Base-by-base conservation (phyloP, 116 monocot species). In the Zostera marina region DNA sequence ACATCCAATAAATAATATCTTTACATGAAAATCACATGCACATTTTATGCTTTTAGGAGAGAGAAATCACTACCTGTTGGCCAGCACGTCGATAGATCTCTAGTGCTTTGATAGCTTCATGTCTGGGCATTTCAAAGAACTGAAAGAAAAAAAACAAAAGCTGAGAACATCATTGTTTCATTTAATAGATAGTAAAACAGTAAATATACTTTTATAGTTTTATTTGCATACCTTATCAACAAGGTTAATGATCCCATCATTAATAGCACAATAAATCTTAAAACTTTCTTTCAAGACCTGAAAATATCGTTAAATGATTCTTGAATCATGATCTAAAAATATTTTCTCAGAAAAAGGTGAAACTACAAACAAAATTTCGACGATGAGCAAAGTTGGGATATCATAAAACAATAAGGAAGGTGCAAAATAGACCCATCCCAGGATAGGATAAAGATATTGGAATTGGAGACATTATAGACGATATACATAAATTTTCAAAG, bases 81-180 rank as follows among this genome's bases (percentile, higher is more conserved):
- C 86, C 90, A 69, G 98, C 89, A 54, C 76, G 78, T 72, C 61
- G 76, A 69, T 98, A 98, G 53, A 98, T 79, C 39, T 98, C 98
- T 53, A 89, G 83, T 25, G 98, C 98, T 66, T 90, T 98, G 38
- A 83, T 25, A 39, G 98, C 98, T 64, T 98, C 98, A 74, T 98
- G 98, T 47, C 81, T 82, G 56, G 90, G 83, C 98, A 98, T 98
- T 70, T 98, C 98, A 71, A 98, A 98, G 46, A 98, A 90, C 98
- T 98, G 70, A 20, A 47, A 45, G 46, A 22, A 22, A 13, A 19
- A 61, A 61, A 1, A 13, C n/a, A 23, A 44, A 3, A 58, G 20
- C 7, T 22, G 10, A 10, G 22, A 40, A 59, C 5, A 44, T 59
- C 6, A 16, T 14, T 59, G 13, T 1, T 16, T 8, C 42, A 4